A percentile compares a stretch with the other conserved stretches of the same genome.
Evolutionary conservation across 768 basidiomycete genomes (phyloP).

Genomic region (Lentinula guzmanii): DNA sequence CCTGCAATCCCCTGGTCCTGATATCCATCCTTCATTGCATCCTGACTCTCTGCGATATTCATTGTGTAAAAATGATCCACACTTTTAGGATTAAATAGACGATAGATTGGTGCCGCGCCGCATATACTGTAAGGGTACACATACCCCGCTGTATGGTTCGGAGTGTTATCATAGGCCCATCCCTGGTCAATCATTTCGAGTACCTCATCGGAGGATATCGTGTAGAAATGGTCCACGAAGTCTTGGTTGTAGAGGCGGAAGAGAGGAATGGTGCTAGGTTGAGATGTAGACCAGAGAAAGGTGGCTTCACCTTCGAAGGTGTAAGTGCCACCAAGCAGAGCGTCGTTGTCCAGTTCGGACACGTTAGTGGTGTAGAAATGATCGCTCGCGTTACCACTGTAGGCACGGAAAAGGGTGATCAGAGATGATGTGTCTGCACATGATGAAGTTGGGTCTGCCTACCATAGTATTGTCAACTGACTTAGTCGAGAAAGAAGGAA

Average conservation of each 20-base stretch:
- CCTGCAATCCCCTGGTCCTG: slow-evolving; percentile 1
- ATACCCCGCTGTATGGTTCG: background rate
- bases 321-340: background rate
- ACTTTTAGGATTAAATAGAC: background rate
- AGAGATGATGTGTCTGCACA: background rate
- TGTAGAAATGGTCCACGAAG: background rate
- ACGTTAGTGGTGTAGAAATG: background rate
- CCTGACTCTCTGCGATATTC: background rate
- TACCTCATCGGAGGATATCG: background rate
- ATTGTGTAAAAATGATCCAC: background rate
- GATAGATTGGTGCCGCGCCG: background rate
- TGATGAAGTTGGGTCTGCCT: background rate
- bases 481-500: background rate
- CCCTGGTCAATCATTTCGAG: background rate
- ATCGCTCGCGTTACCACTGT: background rate
- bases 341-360: background rate
- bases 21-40: background rate
- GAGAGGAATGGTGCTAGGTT: background rate
- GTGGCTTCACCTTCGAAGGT: background rate
- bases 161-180: background rate
- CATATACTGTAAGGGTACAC: slow-evolving; percentile 1
- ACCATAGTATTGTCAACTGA: no score
- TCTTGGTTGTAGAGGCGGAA: background rate
- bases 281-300: background rate
- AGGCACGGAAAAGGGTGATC: background rate